phyloP scores from a whole-genome alignment of 805 yeast species.

The Wickerhamomyces bisporus region DNA sequence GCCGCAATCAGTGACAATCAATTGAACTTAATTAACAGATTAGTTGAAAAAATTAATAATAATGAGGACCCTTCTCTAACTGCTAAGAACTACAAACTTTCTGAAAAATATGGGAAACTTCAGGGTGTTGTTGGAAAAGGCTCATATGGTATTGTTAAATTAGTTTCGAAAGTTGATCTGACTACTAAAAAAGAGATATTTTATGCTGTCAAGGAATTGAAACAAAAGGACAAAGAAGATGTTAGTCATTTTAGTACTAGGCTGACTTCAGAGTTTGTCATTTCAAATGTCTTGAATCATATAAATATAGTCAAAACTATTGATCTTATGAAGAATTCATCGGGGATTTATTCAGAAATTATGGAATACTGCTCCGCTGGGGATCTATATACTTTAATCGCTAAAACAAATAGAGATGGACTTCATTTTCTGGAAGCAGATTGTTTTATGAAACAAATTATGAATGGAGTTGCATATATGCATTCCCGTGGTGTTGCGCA shows the following conservation, averaged over 20 bases:
- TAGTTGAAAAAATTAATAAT: slow-evolving; percentile 42
- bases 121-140: slow-evolving; percentile 80
- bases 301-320: slow-evolving; percentile 72
- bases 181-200: slow-evolving; percentile 71
- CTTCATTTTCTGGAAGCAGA: slow-evolving; percentile 69
- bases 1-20: slow-evolving; percentile 49
- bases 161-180: slow-evolving; percentile 89
- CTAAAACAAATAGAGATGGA: slow-evolving; percentile 44
- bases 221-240: slow-evolving; percentile 91
- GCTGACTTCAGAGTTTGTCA: slow-evolving; percentile 86
- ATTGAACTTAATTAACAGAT: slow-evolving; percentile 40
- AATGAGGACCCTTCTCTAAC: slow-evolving; percentile 17
- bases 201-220: slow-evolving; percentile 95
- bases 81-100: slow-evolving; percentile 29
- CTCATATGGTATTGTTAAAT: slow-evolving; percentile 94
- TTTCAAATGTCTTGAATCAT: slow-evolving; percentile 71
- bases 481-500: slow-evolving; percentile 92
- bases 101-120: slow-evolving; percentile 45
- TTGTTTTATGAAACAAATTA: slow-evolving; percentile 82
- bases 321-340: slow-evolving; percentile 72
- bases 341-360: slow-evolving; percentile 75
- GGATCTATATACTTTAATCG: slow-evolving; percentile 59
- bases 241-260: slow-evolving; percentile 94
- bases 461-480: slow-evolving; percentile 78
- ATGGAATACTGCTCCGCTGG: slow-evolving; percentile 96